Evolutionary conservation across 2,329 filamentous ascomycete genomes (phyloP), one percentile per base, ranked within the genome.

Genomic region (Aspergillus sp.): DNA sequence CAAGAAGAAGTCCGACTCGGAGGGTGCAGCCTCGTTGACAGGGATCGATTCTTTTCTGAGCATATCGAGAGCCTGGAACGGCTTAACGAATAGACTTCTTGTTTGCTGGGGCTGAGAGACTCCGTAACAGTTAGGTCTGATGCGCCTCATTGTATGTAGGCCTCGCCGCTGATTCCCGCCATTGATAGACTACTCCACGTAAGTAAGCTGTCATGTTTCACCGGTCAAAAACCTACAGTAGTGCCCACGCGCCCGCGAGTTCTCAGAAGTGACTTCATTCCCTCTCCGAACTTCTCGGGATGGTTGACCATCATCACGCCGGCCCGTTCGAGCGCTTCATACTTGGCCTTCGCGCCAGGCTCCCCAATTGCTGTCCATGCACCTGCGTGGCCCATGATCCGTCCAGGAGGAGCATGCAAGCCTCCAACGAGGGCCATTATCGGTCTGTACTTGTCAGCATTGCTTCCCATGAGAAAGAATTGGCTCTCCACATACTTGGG

Each of bases 361-460:
- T 93, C 89, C 19, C 88, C 88, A 6, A 86, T 82, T 1, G 86
- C 82, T 56, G 82, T 81, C 80, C 90, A 91, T 13, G 90, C 90
- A 47, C 90, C 90, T 8, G 90, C 89, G 72, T 94, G 90, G 8
- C 90, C 90, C 89, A 93, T 92, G 47, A 91, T 83, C 21, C 84
- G 83, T 13, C 87, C 87, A 15, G 80, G 78, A 5, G 83, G 82
- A n/a, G 88, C 88, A 63, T 85, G 77, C 51, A 87, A 77, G 4
- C 90, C 90, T 30, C 85, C 89, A 27, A 93, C 81, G 5, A 92
- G 79, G 50, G 87, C 90, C 69, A 89, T 86, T 48, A 93, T 90
- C 0, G 90, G 90, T 67, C 86, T 89, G 60, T 30, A 27, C 21
- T 36, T 17, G 8, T 13, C 25, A 54, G 72, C 54, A 73, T 64